A percentile compares a stretch with the other conserved stretches of the same genome.
Evolutionary conservation across 148 eudicot species (phyloP).

Genomic region (Gaultheria prostrata): DNA sequence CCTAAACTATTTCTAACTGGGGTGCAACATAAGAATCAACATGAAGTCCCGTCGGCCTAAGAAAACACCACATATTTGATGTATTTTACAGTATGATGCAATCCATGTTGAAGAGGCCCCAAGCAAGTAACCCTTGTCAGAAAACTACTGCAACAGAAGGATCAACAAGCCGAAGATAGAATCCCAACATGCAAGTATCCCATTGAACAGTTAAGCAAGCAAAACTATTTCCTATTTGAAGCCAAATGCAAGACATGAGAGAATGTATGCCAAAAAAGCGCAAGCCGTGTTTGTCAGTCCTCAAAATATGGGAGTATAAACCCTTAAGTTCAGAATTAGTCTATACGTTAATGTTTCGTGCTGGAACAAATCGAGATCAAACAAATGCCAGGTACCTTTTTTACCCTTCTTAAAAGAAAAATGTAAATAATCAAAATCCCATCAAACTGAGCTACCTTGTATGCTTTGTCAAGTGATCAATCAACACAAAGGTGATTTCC

Average conservation of each 20-base stretch:
- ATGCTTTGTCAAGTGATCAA: background rate
- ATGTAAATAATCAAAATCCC: slow-evolving; percentile 9
- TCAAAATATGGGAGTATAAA: background rate
- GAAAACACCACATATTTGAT: background rate
- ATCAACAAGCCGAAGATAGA: background rate
- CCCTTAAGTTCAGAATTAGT: slow-evolving; percentile 4
- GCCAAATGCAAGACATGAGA: background rate
- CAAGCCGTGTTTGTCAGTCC: background rate
- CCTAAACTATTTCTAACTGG: background rate
- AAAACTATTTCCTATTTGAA: background rate
- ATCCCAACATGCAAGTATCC: background rate
- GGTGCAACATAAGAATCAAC: background rate
- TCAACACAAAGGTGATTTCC: slow-evolving; percentile 1
- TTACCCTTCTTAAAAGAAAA: background rate
- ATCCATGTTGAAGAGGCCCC: background rate
- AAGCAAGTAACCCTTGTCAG: background rate
- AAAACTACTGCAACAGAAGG: background rate
- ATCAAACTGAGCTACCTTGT: slow-evolving; percentile 14
- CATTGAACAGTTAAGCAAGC: background rate
- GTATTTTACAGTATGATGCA: too few relatives aligned
- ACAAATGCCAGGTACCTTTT: slow-evolving; percentile 1
- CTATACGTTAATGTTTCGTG: background rate
- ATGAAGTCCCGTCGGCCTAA: background rate
- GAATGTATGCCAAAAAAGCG: background rate
- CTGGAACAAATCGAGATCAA: slow-evolving; percentile 5